Base-by-base conservation (phyloP, 495 filamentous ascomycete species). In the Cercophora sp. region DNA sequence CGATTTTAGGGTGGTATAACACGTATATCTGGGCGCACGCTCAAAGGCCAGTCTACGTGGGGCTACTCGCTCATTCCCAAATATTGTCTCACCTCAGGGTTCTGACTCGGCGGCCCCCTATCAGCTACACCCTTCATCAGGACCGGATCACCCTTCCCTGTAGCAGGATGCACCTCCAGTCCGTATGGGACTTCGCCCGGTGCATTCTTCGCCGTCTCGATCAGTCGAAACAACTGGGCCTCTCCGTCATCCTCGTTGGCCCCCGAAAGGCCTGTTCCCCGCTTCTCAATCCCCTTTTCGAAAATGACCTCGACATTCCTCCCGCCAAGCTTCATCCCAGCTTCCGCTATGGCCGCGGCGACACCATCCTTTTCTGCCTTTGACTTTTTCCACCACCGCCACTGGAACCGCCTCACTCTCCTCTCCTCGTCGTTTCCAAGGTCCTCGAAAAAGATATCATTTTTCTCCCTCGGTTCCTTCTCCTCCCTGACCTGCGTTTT, bases 61-160 rank as follows among this genome's bases (percentile, higher is more conserved):
- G 6, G 10, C 40, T 11, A 24, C 40, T n/a, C 13, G 16, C 22
- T 22, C 18, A 43, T 15, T 19, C 29, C 44, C 16, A 48, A 2
- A 15, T 18, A 48, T 18, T 29, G 26, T 29, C 15, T 48, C 15
- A 48, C 29, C 26, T 34, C 26, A 4, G 2, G 1, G 23, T 48
- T 34, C 44, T 48, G 44, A 23, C 44, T 48, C 29, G 44, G 44
- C 26, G 44, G 44, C 29, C 18, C 23, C 10, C 44, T 18, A 9
- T 18, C 27, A 5, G 20, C 0, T 18, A 32, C 26, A 10, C 22
- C 44, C 44, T 11, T 44, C 9, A 29, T 35, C 5, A 48, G 13
- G 6, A 48, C 29, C 13, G 44, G 44, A 32, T 48, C 44, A 15
- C 16, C 26, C 26, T 48, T 48, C 8, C 18, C 25, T 15, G 44